Evolutionary conservation across 139 green algal species (phyloP).

Genomic region (Chlamydomonas incerta): DNA sequence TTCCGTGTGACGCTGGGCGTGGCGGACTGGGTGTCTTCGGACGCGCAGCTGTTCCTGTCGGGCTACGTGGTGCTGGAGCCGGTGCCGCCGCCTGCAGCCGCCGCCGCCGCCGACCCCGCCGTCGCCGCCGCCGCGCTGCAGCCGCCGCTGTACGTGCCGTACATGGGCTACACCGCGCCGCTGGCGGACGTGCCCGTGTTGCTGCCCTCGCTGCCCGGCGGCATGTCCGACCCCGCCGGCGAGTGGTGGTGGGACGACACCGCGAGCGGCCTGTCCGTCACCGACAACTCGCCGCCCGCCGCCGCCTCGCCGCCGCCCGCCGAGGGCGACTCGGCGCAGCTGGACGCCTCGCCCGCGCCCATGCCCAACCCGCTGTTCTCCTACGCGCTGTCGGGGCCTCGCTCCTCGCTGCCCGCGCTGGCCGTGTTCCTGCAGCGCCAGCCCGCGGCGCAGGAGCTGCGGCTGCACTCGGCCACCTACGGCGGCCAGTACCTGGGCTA

Average conservation of each 20-base stretch:
- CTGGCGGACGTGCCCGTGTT: constrained; percentile 14
- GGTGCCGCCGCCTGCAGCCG: neutral
- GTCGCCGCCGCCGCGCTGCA: neutral
- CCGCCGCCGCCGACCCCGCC: neutral
- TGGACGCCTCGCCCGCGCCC: neutral
- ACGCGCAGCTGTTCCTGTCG: neutral
- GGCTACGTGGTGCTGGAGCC: constrained; percentile 15
- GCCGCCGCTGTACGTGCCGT: constrained; percentile 9
- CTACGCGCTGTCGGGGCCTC: neutral
- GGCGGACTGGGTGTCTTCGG: neutral
- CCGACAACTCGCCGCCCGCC: neutral
- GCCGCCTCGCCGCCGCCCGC: neutral
- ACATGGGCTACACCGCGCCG: constrained; percentile 12
- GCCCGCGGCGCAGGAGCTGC: constrained; percentile 16
- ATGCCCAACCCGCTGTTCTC: neutral
- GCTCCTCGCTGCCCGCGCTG: neutral
- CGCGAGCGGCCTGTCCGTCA: neutral
- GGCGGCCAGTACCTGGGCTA: neutral
- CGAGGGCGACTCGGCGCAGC: neutral
- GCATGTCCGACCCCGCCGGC: neutral
- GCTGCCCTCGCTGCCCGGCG: neutral
- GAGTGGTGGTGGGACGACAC: constrained; percentile 27
- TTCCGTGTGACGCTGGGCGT: neutral
- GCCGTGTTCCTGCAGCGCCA: constrained; percentile 29
- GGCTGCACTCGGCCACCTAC: neutral